Base-by-base conservation (phyloP, 345 rosid genomes). In the Euphorbia pulcherrima region DNA sequence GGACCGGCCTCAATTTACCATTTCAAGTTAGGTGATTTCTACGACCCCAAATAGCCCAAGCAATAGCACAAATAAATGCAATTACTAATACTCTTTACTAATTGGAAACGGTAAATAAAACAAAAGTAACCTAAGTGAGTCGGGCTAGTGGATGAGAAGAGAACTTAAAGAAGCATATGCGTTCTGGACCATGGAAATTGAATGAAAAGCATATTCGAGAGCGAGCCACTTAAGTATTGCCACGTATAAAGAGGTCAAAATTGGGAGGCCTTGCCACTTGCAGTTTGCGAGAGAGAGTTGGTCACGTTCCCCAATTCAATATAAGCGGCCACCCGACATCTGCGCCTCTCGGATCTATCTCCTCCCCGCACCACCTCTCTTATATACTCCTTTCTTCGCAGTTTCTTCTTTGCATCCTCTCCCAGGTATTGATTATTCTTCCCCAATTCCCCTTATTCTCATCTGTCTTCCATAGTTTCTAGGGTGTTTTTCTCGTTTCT, bases 251-350 rank as follows among this genome's bases (percentile, higher is more conserved):
- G 21, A 3, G 1, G 14, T 16, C 13, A 17, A 16, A 35, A 26
- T 23, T 3, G 16, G 33, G 17, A 21, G 35, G 33, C 54, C 1
- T 44, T 12, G 35, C 55, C 55, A 28, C 39, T 23, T 13, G 1
- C 27, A 16, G 29, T 1, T 20, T 4, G 12, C 2, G 28, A 37
- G 7, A 40, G 33, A 47, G 44, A 62, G 29, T 8, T 5, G 33
- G 18, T 24, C 53, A 17, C 30, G 59, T 24, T 55, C 24, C 23
- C 35, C 52, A 29, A 39, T 39, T 24, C 29, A 20, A 2, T 26
- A 29, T 64, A 69, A 60, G 69, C 33, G 81, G 77, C 74, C 58
- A 66, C 80, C 71, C 72, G 77, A n/a, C 16, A 30, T 26, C 14
- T 48, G 16, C 54, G 62, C 40, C 40, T 20, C 11, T 26, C 5